Base-by-base conservation (phyloP, 176 grass and related monocot genomes). In the Juncus effusus region DNA sequence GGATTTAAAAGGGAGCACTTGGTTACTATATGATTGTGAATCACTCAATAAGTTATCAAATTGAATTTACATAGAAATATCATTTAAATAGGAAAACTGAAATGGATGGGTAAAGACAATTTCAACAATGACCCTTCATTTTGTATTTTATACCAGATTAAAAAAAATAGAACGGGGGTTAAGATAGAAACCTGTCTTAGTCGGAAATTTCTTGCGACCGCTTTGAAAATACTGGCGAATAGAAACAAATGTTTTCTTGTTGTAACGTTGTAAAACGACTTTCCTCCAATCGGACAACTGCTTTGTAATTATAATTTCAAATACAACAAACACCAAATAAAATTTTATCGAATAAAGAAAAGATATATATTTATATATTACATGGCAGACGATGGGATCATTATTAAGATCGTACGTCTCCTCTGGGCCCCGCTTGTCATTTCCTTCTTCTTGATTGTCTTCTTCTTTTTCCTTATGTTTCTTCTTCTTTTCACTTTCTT, bases 151-250 rank as follows among this genome's bases (percentile, higher is more conserved):
- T 28, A 28, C 19, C 19, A 28, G 19, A 28, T 28, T 28, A 28
- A 28, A 28, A 28, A 28, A 28, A 28, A 28, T 28, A 28, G 19
- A 28, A 28, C 1, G 19, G 19, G 19, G 19, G 19, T 28, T 28
- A 47, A 59, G 64, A 40, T 56, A 61, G 40, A 57, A 36, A 97
- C 94, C 88, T 92, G 89, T 92, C 19, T 74, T 41, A 45, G 78
- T n/a, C n/a, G 94, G 94, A 53, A 86, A 7, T 74, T 97, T 79
- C 64, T 86, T 97, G 75, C 94, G 85, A 40, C 92, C 88, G 72
- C 92, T 97, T n/a, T 59, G 0, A 54, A 86, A 97, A 75, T 80
- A 92, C 64, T 93, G 85, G 3, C 94, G 80, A 59, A 97, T 92
- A 1, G 88, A 93, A 58, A 92, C 79, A 51, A 97, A 80, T 13